These are phyloP conservation scores for Cardiospermum halicacabum DNA, from an alignment of 345 rosid species.

Conservation along the genomic window DNA sequence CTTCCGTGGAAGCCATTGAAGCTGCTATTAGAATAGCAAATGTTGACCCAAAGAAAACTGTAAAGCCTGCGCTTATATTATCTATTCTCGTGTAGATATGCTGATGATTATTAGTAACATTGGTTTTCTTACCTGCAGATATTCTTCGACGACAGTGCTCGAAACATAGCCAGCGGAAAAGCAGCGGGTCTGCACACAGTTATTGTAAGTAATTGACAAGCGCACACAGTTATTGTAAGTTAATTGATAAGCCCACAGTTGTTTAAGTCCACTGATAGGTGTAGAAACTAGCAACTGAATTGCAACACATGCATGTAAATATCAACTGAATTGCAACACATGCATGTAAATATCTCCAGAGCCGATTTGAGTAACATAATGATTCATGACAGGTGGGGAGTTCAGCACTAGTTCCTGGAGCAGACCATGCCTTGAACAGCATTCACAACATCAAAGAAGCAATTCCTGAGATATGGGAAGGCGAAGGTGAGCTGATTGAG, in stretches of 20 bases:
- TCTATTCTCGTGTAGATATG: neutral
- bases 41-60: conserved; percentile 69
- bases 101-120: neutral
- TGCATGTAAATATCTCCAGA: neutral
- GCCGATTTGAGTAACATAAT: neutral
- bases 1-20: conserved; percentile 57
- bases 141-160: conserved; percentile 81
- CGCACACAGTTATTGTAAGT: conserved; percentile 63
- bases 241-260: neutral
- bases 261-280: no score
- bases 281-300: neutral
- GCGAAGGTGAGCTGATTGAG: conserved; percentile 46
- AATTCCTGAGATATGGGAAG: conserved; percentile 76
- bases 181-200: conserved; percentile 71
- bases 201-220: conserved; percentile 36
- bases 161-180: conserved; percentile 78
- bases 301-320: neutral
- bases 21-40: conserved; percentile 58
- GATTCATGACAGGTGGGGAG: conserved; percentile 58
- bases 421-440: conserved; percentile 70
- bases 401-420: conserved; percentile 56
- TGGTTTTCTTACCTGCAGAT: conserved; percentile 32
- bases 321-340: neutral
- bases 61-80: conserved; percentile 16
- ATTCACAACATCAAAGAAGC: conserved; percentile 85